Evolutionary conservation across 805 yeast genomes (phyloP).

Genomic region (Candida palmyrensis): DNA sequence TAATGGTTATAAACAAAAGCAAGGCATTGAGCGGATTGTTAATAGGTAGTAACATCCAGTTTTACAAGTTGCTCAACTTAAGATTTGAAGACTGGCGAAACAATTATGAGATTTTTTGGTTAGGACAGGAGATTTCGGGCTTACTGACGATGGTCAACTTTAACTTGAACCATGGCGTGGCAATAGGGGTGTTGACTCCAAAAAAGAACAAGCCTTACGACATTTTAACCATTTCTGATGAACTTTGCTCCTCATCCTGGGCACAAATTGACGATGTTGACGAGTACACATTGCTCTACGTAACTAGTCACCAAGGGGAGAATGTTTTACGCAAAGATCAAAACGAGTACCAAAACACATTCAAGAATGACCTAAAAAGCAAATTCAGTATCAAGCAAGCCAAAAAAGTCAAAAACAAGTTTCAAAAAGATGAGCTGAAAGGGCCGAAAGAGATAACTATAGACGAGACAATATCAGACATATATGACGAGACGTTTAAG

Average conservation of each 20-base stretch:
- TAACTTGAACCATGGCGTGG: conserved; percentile 20
- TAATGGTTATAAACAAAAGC: conserved; percentile 23
- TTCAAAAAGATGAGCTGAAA: neutral
- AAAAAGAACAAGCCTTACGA: conserved; percentile 14
- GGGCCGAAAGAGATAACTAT: conserved; percentile 2
- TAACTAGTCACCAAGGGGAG: conserved; percentile 32
- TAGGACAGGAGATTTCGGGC: conserved; percentile 30
- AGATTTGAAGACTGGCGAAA: conserved; percentile 10
- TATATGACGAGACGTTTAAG: conserved; percentile 8
- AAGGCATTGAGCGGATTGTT: conserved; percentile 23
- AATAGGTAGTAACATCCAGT: conserved; percentile 19
- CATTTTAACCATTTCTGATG: conserved; percentile 17
- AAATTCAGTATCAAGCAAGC: conserved; percentile 10
- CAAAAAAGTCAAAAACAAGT: conserved; percentile 6
- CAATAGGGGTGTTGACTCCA: conserved; percentile 29
- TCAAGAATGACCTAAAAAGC: conserved; percentile 11
- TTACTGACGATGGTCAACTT: conserved; percentile 14
- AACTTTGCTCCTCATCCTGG: conserved; percentile 35
- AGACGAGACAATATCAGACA: conserved; percentile 4
- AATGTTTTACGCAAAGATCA: conserved; percentile 14
- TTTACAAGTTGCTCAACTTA: conserved; percentile 14
- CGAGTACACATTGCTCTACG: conserved; percentile 19
- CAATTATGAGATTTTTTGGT: conserved; percentile 23
- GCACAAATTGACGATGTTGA: conserved; percentile 25
- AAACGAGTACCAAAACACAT: too few species aligned